Percentiles rank a stretch among this genome's conserved stretches.
Evolutionary conservation across 108 stramenopile species (phyloP).

Genomic region (Aurantiochytrium sp.): DNA sequence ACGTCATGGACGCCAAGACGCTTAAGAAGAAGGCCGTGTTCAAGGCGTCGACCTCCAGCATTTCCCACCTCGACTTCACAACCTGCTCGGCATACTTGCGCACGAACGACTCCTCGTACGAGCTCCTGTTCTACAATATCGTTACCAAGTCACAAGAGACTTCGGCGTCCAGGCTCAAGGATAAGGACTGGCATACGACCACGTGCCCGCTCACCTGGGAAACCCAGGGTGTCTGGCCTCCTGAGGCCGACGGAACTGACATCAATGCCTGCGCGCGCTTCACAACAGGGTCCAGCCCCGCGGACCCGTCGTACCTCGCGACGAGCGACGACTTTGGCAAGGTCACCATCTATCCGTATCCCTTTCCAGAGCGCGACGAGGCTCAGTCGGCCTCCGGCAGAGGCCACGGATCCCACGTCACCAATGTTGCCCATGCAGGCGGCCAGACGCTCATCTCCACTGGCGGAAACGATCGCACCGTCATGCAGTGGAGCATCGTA

Average conservation of each 20-base stretch:
- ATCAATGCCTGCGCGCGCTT: neutral
- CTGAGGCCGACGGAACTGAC: constrained; percentile 31
- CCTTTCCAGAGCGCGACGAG: neutral
- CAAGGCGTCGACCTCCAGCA: constrained; percentile 48
- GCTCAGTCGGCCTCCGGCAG: neutral
- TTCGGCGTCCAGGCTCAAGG: constrained; percentile 49
- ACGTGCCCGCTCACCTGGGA: constrained; percentile 58
- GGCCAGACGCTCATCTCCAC: constrained; percentile 26
- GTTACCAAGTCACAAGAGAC: constrained; percentile 51
- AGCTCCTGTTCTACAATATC: constrained; percentile 67
- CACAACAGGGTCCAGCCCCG: neutral
- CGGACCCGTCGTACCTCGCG: neutral
- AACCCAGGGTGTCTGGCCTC: constrained; percentile 36
- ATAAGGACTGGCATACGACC: constrained; percentile 65
- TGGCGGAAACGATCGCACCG: constrained; percentile 38
- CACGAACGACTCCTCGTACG: constrained; percentile 54
- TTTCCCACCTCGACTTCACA: constrained; percentile 61
- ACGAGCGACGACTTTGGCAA: constrained; percentile 45
- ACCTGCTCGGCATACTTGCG: constrained; percentile 55
- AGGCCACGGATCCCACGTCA: constrained; percentile 41
- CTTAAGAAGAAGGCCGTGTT: constrained; percentile 53
- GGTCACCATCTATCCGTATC: constrained; percentile 39
- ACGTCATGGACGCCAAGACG: constrained; percentile 59
- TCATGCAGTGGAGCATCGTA: constrained; percentile 35
- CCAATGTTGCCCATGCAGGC: constrained; percentile 30